A percentile compares a stretch with the other conserved stretches of the same genome.
Conservation (phyloP, 805 yeast species). For the Scheffersomyces ergatensis region DNA sequence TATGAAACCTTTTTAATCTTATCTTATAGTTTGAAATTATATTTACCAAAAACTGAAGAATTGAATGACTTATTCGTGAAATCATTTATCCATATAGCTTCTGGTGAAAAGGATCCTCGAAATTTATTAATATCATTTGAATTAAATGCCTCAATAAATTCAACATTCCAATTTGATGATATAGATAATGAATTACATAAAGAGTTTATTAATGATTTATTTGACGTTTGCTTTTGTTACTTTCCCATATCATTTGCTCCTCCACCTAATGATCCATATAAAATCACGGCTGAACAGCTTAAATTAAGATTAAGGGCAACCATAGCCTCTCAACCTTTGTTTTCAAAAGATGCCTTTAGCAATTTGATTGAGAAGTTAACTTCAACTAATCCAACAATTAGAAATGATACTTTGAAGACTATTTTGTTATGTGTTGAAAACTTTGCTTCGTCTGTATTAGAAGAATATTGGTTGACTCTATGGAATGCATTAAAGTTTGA, state of each 20-base stretch:
- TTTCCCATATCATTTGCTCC: slow-evolving; percentile 96
- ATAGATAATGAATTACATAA: slow-evolving; percentile 28
- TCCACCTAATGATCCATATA: slow-evolving; percentile 85
- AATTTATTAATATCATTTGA: slow-evolving; percentile 72
- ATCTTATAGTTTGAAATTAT: slow-evolving; percentile 26
- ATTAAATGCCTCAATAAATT: slow-evolving; percentile 48
- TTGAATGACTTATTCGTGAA: slow-evolving; percentile 45
- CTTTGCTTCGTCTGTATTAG: slow-evolving; percentile 49
- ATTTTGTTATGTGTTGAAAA: slow-evolving; percentile 52
- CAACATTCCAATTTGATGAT: slow-evolving; percentile 27
- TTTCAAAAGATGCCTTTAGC: slow-evolving; percentile 73
- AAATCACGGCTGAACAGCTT: slow-evolving; percentile 71
- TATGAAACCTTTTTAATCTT: slow-evolving; percentile 56
- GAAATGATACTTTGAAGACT: slow-evolving; percentile 70
- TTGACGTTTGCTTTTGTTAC: slow-evolving; percentile 89
- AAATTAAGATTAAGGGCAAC: slow-evolving; percentile 61
- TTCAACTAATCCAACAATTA: slow-evolving; percentile 69
- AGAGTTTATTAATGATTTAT: slow-evolving; percentile 60
- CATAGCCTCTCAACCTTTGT: slow-evolving; percentile 56
- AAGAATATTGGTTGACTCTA: slow-evolving; percentile 64
- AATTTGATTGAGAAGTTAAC: slow-evolving; percentile 77
- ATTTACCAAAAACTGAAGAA: slow-evolving; percentile 11
- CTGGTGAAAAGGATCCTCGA: slow-evolving; percentile 93
- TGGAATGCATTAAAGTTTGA: slow-evolving; percentile 92
- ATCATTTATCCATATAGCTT: slow-evolving; percentile 64